Evolutionary conservation across 176 grass and related monocot genomes (phyloP).

Genomic region (Rhynchospora pubera): DNA sequence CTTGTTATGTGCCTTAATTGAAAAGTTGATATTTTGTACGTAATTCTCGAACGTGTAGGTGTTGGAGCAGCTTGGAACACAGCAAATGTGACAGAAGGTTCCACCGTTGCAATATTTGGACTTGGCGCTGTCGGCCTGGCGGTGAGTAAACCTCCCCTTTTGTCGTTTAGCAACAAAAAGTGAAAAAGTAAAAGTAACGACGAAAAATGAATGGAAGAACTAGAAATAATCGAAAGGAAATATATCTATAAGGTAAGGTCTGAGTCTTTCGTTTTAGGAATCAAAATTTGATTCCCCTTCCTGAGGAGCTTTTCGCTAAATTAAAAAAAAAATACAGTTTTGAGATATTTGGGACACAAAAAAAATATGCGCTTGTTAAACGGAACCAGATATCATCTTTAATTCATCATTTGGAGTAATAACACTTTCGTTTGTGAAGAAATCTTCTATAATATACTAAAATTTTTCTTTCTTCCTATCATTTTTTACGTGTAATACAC

Average conservation of each 20-base stretch:
- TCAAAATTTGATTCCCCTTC: too few species aligned
- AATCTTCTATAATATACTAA: too few species aligned
- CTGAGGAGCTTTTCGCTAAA: too few species aligned
- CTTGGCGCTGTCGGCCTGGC: slow-evolving; percentile 82
- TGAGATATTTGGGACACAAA: not conserved
- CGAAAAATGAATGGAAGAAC: not conserved
- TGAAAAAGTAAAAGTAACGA: not conserved
- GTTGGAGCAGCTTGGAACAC: slow-evolving; percentile 93
- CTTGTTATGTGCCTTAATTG: too few species aligned
- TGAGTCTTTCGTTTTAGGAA: not conserved
- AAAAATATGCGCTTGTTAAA: not conserved
- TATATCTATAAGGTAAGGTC: not conserved
- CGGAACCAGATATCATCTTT: not conserved
- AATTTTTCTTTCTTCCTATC: too few species aligned
- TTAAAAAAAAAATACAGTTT: too few species aligned
- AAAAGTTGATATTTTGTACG: not conserved
- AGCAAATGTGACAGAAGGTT: slow-evolving; percentile 51
- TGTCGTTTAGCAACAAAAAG: not conserved
- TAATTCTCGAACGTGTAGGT: slow-evolving; percentile 22
- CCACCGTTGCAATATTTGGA: slow-evolving; percentile 66
- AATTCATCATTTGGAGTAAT: not conserved
- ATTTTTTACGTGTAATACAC: too few species aligned
- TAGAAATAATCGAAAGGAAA: not conserved
- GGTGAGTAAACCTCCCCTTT: slow-evolving; percentile 22
- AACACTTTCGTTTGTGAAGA: too few species aligned